Evolutionary conservation across 2,329 filamentous ascomycete genomes (phyloP), one percentile per base, ranked within the genome.

Genomic region (Colletotrichum noveboracense): DNA sequence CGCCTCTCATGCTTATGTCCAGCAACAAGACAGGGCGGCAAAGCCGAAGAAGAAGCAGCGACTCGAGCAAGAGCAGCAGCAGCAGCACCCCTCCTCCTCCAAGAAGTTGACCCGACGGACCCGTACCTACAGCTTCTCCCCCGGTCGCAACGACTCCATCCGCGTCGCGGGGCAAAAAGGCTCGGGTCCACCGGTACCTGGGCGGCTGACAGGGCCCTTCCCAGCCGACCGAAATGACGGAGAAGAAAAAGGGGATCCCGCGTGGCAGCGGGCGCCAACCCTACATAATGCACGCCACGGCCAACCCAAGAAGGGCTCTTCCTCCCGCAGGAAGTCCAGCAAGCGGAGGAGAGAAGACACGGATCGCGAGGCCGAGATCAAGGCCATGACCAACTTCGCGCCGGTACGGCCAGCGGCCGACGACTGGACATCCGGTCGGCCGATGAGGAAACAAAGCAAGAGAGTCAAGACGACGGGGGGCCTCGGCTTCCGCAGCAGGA

Each of bases 361-460:
- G 81, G 89, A 94, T 74, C 91, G 96, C 73, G 96, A 98, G 84
- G 95, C 95, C 77, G 95, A 98, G 85, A 96, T 98, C 81, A 94
- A 93, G 82, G 93, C 95, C 70, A 95, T 98, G 94, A 94, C 92
- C 81, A 91, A 92, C 55, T 90, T 90, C 76, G 90, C 93, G 78
- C 92, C 94, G 7, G 86, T 92, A 69, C 91, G 94, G 67, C 89
- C 93, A 7, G 89, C 89, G 13, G 89, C 90, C 64, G 90, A 93
- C 76, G 87, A 88, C 36, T 91, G 89, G 83, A 90, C 90, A 69
- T 87, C 91, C 61, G 89, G 94, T 61, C 89, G 91, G 74, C 90
- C 88, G 3, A 84, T 89, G 80, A 91, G 88, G 88, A 88, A 88
- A 83, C 90, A 95, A 78, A 94, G 90, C 81, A 93, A 92, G 83